A percentile compares a stretch with the other conserved stretches of the same genome.
These are phyloP conservation scores for Calonectria crousiana DNA, from an alignment of 2,329 filamentous ascomycete species.

Conservation along the genomic window DNA sequence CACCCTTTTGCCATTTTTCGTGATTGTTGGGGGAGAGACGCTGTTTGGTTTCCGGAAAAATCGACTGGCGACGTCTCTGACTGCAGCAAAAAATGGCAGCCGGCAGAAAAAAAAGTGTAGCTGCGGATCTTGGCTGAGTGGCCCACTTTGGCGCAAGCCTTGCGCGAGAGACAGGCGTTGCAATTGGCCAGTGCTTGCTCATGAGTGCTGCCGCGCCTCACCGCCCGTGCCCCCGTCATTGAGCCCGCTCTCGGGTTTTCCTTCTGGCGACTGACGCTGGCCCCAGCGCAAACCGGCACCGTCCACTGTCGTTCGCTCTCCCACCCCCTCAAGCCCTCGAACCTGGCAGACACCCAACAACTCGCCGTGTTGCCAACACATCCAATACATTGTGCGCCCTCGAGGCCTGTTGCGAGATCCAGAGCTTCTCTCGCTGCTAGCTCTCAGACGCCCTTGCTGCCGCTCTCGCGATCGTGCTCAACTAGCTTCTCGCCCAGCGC, in stretches of 20 bases:
- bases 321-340: slow-evolving; percentile 22
- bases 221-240: slow-evolving; percentile 48
- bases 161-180: slow-evolving; percentile 46
- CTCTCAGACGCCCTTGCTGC: background rate
- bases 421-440: slow-evolving; percentile 21
- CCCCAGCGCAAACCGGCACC: slow-evolving; percentile 43
- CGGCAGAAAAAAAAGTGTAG: slow-evolving; percentile 42
- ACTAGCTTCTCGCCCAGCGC: slow-evolving; percentile 27
- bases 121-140: slow-evolving; percentile 9
- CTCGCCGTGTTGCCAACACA: background rate
- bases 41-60: slow-evolving; percentile 26
- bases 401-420: background rate
- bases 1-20: slow-evolving; percentile 44
- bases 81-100: slow-evolving; percentile 32
- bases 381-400: background rate
- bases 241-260: slow-evolving; percentile 45
- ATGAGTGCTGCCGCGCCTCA: slow-evolving; percentile 44
- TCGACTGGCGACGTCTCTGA: slow-evolving; percentile 21
- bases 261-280: slow-evolving; percentile 33
- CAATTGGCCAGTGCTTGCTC: slow-evolving; percentile 47
- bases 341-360: background rate
- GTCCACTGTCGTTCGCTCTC: slow-evolving; percentile 31
- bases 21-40: background rate
- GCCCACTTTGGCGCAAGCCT: slow-evolving; percentile 39
- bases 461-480: slow-evolving; percentile 27